Conservation (phyloP, 345 rosid genomes). For the Diplotaxis tenuifolia region DNA sequence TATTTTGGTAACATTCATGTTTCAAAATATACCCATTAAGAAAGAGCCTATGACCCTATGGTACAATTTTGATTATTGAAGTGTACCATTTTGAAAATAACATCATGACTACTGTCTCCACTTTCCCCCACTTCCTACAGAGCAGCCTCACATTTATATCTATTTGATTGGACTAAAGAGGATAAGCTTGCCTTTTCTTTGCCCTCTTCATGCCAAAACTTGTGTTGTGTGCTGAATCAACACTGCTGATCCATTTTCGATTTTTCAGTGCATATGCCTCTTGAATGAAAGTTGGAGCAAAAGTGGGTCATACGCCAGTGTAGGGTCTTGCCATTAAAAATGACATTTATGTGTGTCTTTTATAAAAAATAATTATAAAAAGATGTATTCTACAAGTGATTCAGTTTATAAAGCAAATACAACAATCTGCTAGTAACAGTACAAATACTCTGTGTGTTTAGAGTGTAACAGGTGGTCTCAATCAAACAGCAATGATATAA, state of each 20-base stretch:
- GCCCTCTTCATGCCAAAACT: slow-evolving; percentile 24
- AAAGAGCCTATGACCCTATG: slow-evolving; percentile 21
- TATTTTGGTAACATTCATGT: slow-evolving; percentile 8
- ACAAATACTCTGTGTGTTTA: no score
- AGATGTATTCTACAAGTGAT: no score
- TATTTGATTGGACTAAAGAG: slow-evolving; percentile 47
- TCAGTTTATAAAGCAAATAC: no score
- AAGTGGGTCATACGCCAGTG: no score
- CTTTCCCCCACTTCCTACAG: slow-evolving; percentile 47
- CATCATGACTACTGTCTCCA: slow-evolving; percentile 49
- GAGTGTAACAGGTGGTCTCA: no score
- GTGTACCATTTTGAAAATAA: slow-evolving; percentile 28
- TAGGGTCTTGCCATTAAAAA: no score
- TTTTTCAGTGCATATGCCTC: no score
- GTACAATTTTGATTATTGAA: slow-evolving; percentile 28
- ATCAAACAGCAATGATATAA: not conserved
- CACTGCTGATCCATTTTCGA: slow-evolving; percentile 8
- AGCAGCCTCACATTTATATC: slow-evolving; percentile 21
- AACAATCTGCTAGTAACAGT: no score
- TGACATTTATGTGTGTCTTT: no score
- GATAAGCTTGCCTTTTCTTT: slow-evolving; percentile 44
- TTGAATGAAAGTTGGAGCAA: no score
- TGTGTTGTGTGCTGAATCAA: slow-evolving; percentile 2
- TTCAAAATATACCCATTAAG: slow-evolving; percentile 15
- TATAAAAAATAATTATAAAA: no score